Evolutionary conservation across 352 stramenopile genomes (phyloP).

Genomic region (Pythium scleroteichum): DNA sequence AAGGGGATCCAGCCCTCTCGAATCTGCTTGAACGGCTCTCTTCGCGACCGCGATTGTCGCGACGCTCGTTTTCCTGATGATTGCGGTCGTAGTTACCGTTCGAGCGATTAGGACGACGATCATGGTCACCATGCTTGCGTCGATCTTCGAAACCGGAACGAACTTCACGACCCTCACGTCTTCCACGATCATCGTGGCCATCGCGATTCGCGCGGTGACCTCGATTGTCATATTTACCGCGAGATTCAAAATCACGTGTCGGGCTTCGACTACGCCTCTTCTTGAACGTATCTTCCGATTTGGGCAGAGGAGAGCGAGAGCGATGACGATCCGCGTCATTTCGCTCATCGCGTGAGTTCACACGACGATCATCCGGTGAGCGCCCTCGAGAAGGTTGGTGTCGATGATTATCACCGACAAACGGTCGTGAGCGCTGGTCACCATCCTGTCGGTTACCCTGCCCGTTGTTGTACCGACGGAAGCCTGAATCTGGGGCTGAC

Average conservation of each 20-base stretch:
- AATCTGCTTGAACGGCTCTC: not conserved
- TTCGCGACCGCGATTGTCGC: constrained; percentile 3
- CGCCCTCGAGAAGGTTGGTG: not conserved
- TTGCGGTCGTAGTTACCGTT: not conserved
- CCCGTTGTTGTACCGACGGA: constrained; percentile 10
- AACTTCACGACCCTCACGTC: not conserved
- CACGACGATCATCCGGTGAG: constrained; percentile 1
- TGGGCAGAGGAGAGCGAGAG: constrained; percentile 8
- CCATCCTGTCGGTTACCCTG: constrained; percentile 1
- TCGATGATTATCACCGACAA: not conserved
- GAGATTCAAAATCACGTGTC: not conserved
- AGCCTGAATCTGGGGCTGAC: not conserved
- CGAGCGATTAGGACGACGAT: constrained; percentile 4
- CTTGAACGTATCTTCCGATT: constrained; percentile 3
- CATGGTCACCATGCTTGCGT: constrained; percentile 5
- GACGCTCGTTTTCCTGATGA: constrained; percentile 6
- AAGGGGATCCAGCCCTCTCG: not conserved
- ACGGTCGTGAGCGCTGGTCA: not conserved
- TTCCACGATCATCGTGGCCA: not conserved
- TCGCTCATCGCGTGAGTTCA: not conserved
- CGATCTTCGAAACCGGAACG: constrained; percentile 5
- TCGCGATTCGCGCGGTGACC: not conserved
- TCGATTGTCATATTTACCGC: not conserved
- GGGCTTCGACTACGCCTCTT: constrained; percentile 17
- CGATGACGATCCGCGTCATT: not conserved